Conservation (phyloP, 208 protist species). For the Strigomonas oncopelti region DNA sequence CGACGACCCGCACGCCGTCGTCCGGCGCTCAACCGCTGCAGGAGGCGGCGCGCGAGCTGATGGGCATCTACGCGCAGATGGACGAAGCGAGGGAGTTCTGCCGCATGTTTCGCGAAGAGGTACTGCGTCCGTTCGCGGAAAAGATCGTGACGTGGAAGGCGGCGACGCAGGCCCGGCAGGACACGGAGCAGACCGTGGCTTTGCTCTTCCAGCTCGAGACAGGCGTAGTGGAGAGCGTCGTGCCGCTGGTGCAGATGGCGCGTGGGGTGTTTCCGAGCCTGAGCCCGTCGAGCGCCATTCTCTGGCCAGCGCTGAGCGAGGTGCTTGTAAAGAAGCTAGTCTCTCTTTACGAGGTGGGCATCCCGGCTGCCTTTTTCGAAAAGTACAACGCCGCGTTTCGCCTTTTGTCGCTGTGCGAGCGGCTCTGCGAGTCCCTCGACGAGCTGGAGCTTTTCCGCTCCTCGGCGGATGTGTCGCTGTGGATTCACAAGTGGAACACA, state of each 20-base stretch:
- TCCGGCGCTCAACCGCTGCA: too few relatives aligned
- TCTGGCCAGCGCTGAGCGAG: constrained; percentile 80
- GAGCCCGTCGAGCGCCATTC: constrained; percentile 45
- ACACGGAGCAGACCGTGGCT: constrained; percentile 43
- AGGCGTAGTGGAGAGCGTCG: constrained; percentile 28
- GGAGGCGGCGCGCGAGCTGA: too few relatives aligned
- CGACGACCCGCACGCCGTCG: too few relatives aligned
- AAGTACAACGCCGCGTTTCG: constrained; percentile 66
- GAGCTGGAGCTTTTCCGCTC: constrained; percentile 53
- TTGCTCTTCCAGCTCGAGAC: constrained; percentile 49
- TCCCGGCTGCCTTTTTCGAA: constrained; percentile 70
- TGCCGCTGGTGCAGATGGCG: constrained; percentile 55
- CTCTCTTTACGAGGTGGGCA: constrained; percentile 66
- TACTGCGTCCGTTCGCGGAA: constrained; percentile 63
- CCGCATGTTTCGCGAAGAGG: constrained; percentile 47
- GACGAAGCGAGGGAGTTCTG: constrained; percentile 48
- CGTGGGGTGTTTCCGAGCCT: constrained; percentile 39
- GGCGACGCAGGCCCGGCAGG: constrained; percentile 69
- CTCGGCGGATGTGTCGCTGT: constrained; percentile 66
- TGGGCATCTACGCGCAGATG: constrained; percentile 36
- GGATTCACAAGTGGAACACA: constrained; percentile 87
- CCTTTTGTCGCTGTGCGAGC: constrained; percentile 51
- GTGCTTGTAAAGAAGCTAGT: constrained; percentile 76
- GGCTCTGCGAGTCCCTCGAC: constrained; percentile 42
- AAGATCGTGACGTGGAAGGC: constrained; percentile 76